Percentiles rank a stretch among this genome's conserved stretches.
These are phyloP conservation scores for Venturia asperata DNA, from an alignment of 2,329 filamentous ascomycete species.

Conservation along the genomic window DNA sequence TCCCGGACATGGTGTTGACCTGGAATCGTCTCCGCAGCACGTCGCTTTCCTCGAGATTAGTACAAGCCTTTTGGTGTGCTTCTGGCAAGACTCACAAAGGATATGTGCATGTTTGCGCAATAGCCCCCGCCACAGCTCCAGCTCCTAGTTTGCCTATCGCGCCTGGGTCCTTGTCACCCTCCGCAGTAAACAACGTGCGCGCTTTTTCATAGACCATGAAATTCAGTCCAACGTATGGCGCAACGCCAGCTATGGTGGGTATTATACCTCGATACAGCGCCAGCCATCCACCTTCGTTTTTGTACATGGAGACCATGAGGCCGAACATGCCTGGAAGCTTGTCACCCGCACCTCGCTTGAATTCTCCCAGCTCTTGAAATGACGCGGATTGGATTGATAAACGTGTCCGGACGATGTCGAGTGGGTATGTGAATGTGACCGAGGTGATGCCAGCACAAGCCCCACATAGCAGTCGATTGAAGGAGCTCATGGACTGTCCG, in stretches of 20 bases:
- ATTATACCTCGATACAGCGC: constrained; percentile 93
- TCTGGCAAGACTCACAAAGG: constrained; percentile 64
- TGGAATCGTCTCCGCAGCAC: constrained; percentile 91
- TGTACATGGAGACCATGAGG: constrained; percentile 79
- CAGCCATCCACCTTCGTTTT: constrained; percentile 72
- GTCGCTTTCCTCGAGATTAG: constrained; percentile 49
- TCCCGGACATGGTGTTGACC: constrained; percentile 97
- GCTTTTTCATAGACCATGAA: constrained; percentile 98
- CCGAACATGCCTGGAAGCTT: constrained; percentile 88
- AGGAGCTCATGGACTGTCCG: constrained; percentile 63
- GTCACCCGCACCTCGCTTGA: constrained; percentile 35
- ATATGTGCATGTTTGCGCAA: constrained; percentile 97
- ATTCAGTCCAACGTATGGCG: constrained; percentile 92
- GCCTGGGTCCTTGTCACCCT: constrained; percentile 77
- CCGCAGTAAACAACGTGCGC: constrained; percentile 73
- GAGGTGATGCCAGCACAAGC: constrained; percentile 91
- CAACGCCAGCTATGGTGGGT: constrained; percentile 89
- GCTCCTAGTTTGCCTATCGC: constrained; percentile 76
- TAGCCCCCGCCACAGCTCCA: constrained; percentile 88
- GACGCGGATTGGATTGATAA: constrained; percentile 97
- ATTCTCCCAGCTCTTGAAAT: constrained; percentile 62
- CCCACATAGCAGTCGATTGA: constrained; percentile 78
- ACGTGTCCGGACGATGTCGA: constrained; percentile 93
- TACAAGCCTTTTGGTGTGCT: background rate
- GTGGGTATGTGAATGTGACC: constrained; percentile 87